A percentile compares a stretch with the other conserved stretches of the same genome.
These are phyloP conservation scores for Trichosporon faecale DNA, from an alignment of 1,284 basidiomycete species.

Conservation along the genomic window DNA sequence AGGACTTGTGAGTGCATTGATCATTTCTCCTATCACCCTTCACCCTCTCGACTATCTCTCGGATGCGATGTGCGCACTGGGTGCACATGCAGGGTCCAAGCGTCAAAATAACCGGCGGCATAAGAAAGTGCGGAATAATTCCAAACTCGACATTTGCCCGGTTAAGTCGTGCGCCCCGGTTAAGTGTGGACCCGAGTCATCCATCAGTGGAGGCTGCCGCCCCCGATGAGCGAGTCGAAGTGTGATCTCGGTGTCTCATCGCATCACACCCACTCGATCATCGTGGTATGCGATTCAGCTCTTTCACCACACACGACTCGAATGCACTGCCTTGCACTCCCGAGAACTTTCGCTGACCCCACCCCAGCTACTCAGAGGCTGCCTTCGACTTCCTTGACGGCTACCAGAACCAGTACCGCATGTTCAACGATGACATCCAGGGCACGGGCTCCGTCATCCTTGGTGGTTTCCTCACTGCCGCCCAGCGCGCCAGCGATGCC, in stretches of 20 bases:
- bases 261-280: background rate
- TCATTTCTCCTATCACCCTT: conserved; percentile 15
- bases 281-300: background rate
- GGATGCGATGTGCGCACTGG: background rate
- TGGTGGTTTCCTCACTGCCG: conserved; percentile 84
- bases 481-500: conserved; percentile 68
- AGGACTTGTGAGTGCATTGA: conserved; percentile 63
- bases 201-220: background rate
- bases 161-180: background rate
- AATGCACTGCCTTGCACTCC: background rate
- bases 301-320: background rate
- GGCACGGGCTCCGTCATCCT: conserved; percentile 84
- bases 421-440: conserved; percentile 90
- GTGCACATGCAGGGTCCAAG: conserved; percentile 5
- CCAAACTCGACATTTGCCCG: background rate
- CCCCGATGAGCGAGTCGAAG: background rate
- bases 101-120: conserved; percentile 9
- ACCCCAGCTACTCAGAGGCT: conserved; percentile 65
- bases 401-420: conserved; percentile 69
- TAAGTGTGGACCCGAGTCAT: conserved; percentile 1
- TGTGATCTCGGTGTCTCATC: background rate
- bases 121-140: conserved; percentile 5
- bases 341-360: background rate
- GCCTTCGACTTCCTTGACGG: conserved; percentile 77
- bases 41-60: background rate